phyloP scores from a whole-genome alignment of 106 monocot species.

The Cymbidium sinense region DNA sequence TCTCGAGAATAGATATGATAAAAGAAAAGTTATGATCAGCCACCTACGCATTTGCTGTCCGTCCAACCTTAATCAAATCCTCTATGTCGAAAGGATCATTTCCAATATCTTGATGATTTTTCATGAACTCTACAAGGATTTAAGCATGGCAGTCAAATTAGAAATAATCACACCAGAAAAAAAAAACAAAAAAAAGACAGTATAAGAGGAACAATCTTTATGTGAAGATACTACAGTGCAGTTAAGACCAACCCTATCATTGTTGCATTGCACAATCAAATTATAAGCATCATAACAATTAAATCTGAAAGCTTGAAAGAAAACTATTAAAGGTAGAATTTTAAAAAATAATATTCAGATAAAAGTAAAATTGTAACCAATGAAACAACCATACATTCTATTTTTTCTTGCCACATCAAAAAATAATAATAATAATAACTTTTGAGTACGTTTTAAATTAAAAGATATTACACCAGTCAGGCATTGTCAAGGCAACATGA shows the following conservation, averaged over 20 bases:
- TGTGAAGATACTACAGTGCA: not conserved
- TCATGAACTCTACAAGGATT: slow-evolving; percentile 55
- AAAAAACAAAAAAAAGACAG: not conserved
- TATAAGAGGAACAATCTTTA: not conserved
- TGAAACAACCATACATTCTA: no score
- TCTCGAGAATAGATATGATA: not conserved
- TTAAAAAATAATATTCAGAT: not conserved
- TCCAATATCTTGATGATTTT: slow-evolving; percentile 52
- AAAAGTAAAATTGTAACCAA: not conserved
- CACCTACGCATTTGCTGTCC: slow-evolving; percentile 71
- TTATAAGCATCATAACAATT: not conserved
- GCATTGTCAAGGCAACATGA: not conserved
- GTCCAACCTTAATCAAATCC: slow-evolving; percentile 82
- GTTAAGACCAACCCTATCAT: not conserved
- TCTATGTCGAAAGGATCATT: slow-evolving; percentile 95
- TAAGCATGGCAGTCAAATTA: not conserved
- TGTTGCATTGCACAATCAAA: not conserved
- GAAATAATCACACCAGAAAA: not conserved
- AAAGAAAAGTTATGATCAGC: slow-evolving; percentile 9
- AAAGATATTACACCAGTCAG: not conserved
- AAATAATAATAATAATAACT: no score
- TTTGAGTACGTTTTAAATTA: not conserved
- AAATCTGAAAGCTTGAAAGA: no score
- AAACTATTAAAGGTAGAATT: not conserved
- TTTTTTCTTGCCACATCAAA: not conserved